Conservation (phyloP, 2,329 filamentous ascomycete genomes). For the Ophiostoma sp. region DNA sequence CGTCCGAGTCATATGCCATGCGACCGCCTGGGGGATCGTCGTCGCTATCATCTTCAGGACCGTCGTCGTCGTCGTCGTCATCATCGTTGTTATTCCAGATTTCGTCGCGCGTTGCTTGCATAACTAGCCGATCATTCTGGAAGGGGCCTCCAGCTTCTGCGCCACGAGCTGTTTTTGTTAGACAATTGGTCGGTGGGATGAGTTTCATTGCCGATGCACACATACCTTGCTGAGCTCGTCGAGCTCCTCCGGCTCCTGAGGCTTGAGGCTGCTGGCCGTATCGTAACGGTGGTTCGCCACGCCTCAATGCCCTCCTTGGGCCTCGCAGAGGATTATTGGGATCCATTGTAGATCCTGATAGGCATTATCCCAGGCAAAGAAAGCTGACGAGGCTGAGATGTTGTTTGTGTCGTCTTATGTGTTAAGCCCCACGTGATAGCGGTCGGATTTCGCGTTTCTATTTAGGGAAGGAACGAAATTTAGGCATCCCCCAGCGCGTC, state of each 20-base stretch:
- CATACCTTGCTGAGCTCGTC: neutral
- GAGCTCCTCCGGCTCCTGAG: neutral
- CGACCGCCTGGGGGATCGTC: neutral
- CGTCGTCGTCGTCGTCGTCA: conserved; percentile 16
- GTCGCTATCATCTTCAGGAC: conserved; percentile 23
- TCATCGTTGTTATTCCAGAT: neutral
- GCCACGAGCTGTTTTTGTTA: neutral
- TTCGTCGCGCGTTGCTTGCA: conserved; percentile 1
- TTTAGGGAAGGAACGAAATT: conserved; percentile 15
- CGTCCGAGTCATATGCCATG: neutral
- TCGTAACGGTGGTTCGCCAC: conserved; percentile 19
- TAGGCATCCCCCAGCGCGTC: conserved; percentile 25
- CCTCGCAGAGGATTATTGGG: conserved; percentile 24
- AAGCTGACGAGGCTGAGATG: neutral
- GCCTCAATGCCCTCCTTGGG: conserved; percentile 21
- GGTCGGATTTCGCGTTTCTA: conserved; percentile 28
- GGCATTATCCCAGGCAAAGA: neutral
- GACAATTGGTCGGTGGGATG: neutral
- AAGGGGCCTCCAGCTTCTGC: neutral
- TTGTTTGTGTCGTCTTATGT: neutral
- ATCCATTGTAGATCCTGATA: conserved; percentile 21
- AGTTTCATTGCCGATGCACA: neutral
- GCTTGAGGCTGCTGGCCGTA: conserved; percentile 13
- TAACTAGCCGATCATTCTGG: conserved; percentile 14
- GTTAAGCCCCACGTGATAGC: conserved; percentile 26